Evolutionary conservation across 129 eudicot genomes (phyloP), one percentile per base, ranked within the genome.

Genomic region (Saposhnikovia divaricata): DNA sequence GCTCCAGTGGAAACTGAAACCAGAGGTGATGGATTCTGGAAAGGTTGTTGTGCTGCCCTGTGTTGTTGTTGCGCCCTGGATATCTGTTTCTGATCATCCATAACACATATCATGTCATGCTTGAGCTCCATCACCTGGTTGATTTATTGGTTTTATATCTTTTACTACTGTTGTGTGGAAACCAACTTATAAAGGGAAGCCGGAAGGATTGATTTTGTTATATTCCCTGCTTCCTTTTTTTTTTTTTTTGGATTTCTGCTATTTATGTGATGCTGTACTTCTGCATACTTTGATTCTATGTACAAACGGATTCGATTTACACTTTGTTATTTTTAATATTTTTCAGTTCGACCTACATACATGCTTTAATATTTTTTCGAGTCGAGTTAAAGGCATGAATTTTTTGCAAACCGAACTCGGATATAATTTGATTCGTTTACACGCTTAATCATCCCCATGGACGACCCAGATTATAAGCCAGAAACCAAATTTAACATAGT

Each of bases 11-110:
- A 74, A 46, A 74, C 78, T 0, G 19, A 27, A 6, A 44, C 61
- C n/a, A 74, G 78, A 46, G 78, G 78, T 27, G 78, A 74, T 46
- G 78, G 61, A 6, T 74, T 74, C 3, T 74, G 78, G 78, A 74
- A 74, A 74, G 61, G 78, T 19, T 74, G 78, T 4, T 74, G 78
- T 46, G 78, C 61, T 46, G 78, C 78, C 42, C 51, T 74, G 78
- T 46, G 43, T 46, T 74, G 78, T 23, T 74, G 78, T 47, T 74
- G 78, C 40, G 59, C 25, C 19, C 8, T 74, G n/a, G 78, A 74
- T 45, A 39, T 59, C 39, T 46, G 61, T 46, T 74, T 74, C 78
- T 74, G 42, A 74, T 72, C 44, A 69, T 42, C 25, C 23, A 18
- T 72, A 9, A 3, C 45, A 21, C 4, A 25, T n/a, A 10, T 34